Evolutionary conservation across 1,284 basidiomycete species (phyloP).

Genomic region (Quambalaria eucalypti): DNA sequence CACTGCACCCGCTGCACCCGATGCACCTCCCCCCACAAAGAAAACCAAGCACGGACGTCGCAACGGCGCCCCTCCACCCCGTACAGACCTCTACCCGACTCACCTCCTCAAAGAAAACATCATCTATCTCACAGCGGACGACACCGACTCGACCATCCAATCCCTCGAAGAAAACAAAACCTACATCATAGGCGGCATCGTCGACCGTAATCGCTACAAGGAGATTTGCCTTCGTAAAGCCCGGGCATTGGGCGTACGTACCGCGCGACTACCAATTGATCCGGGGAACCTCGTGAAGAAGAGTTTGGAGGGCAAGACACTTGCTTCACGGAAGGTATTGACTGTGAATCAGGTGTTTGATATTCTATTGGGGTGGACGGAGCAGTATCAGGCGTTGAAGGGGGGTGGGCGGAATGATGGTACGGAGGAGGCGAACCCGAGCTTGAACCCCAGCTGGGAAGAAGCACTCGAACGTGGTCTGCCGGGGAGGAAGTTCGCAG

Average conservation of each 20-base stretch:
- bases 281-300: slow-evolving; percentile 4
- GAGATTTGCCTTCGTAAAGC: slow-evolving; percentile 81
- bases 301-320: slow-evolving; percentile 11
- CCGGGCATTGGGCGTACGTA: slow-evolving; percentile 61
- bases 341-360: slow-evolving; percentile 94
- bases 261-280: slow-evolving; percentile 78
- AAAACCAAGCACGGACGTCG: not conserved
- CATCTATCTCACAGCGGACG: slow-evolving; percentile 93
- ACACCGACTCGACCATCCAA: slow-evolving; percentile 73
- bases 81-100: not conserved
- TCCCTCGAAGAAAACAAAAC: slow-evolving; percentile 73
- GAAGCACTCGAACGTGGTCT: slow-evolving; percentile 65
- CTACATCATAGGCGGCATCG: slow-evolving; percentile 93
- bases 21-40: not conserved
- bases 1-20: not conserved
- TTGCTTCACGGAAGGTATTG: slow-evolving; percentile 84
- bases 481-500: slow-evolving; percentile 78
- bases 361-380: slow-evolving; percentile 76
- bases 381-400: not conserved
- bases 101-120: slow-evolving; percentile 51
- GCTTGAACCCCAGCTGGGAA: slow-evolving; percentile 22
- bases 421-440: not conserved
- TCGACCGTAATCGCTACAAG: slow-evolving; percentile 94
- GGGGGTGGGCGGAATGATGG: not conserved
- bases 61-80: too few relatives aligned